Evolutionary conservation across 768 basidiomycete genomes (phyloP).

Genomic region (Galerina sulciceps): DNA sequence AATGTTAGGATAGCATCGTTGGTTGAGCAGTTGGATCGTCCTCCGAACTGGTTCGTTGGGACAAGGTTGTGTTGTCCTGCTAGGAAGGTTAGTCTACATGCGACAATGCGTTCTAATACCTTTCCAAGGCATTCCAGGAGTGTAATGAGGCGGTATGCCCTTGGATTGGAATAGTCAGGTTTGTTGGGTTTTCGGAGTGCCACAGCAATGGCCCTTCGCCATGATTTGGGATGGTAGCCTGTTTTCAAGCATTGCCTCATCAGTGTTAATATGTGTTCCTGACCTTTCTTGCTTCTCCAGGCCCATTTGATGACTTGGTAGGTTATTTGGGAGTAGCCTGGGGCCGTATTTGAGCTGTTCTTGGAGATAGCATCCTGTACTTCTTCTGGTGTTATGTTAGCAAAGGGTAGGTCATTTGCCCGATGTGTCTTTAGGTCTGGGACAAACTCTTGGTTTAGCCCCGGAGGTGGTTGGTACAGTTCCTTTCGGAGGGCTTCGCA

Average conservation of each 20-base stretch:
- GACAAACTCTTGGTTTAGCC: background rate
- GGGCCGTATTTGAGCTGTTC: conserved; percentile 21
- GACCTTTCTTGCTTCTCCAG: conserved; percentile 12
- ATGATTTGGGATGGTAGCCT: conserved; percentile 30
- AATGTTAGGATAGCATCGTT: conserved; percentile 25
- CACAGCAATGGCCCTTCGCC: conserved; percentile 31
- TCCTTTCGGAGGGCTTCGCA: conserved; percentile 21
- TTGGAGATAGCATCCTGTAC: conserved; percentile 22
- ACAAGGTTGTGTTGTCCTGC: conserved; percentile 27
- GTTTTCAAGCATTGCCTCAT: conserved; percentile 22
- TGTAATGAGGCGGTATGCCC: conserved; percentile 37
- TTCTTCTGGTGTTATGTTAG: conserved; percentile 21
- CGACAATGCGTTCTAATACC: conserved; percentile 30
- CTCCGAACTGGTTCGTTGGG: conserved; percentile 26
- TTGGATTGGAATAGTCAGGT: conserved; percentile 35
- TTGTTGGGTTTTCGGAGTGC: conserved; percentile 39
- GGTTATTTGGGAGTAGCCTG: conserved; percentile 25
- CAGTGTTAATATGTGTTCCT: conserved; percentile 5
- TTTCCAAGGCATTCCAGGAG: conserved; percentile 40
- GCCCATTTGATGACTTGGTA: conserved; percentile 29
- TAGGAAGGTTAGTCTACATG: conserved; percentile 23
- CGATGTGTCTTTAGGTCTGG: background rate
- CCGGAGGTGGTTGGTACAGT: conserved; percentile 25
- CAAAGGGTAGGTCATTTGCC: conserved; percentile 17
- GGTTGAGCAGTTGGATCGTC: conserved; percentile 23